A percentile compares a stretch with the other conserved stretches of the same genome.
Conservation (phyloP, 257 asterid species). For the Lycium barbarum region DNA sequence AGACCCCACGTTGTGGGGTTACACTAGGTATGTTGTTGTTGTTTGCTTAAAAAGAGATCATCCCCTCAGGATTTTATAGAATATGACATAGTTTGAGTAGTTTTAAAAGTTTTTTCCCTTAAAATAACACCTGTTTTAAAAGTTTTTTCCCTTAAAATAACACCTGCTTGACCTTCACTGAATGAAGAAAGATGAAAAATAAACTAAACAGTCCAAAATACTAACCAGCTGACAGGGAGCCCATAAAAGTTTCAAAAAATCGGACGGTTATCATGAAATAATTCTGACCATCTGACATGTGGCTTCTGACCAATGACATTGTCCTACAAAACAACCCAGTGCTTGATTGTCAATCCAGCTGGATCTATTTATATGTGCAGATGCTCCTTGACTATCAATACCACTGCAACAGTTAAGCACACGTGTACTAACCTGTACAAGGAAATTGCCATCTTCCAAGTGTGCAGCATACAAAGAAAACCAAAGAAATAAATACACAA, state of each 20-base stretch:
- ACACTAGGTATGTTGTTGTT: too few relatives aligned
- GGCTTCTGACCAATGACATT: constrained; percentile 93
- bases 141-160: background rate
- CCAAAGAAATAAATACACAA: constrained; percentile 41
- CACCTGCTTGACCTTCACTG: constrained; percentile 12
- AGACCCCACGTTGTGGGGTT: too few relatives aligned
- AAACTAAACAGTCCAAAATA: constrained; percentile 20
- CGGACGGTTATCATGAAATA: constrained; percentile 85
- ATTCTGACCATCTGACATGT: constrained; percentile 76
- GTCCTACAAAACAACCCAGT: constrained; percentile 64
- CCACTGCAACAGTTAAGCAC: background rate
- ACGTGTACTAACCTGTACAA: constrained; percentile 80
- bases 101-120: background rate
- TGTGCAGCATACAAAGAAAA: constrained; percentile 41
- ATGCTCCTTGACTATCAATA: constrained; percentile 23
- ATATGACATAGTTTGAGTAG: constrained; percentile 20
- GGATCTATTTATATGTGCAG: constrained; percentile 3
- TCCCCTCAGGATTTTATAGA: constrained; percentile 26
- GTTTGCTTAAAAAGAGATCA: background rate
- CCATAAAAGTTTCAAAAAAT: constrained; percentile 95
- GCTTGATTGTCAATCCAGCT: constrained; percentile 33
- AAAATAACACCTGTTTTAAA: too few relatives aligned
- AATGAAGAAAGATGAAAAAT: constrained; percentile 11
- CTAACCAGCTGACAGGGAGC: constrained; percentile 96
- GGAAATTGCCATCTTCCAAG: constrained; percentile 96